A percentile compares a stretch with the other conserved stretches of the same genome.
These are phyloP conservation scores for Uronychia binucleata DNA, from an alignment of 73 alveolate species.

Conservation along the genomic window DNA sequence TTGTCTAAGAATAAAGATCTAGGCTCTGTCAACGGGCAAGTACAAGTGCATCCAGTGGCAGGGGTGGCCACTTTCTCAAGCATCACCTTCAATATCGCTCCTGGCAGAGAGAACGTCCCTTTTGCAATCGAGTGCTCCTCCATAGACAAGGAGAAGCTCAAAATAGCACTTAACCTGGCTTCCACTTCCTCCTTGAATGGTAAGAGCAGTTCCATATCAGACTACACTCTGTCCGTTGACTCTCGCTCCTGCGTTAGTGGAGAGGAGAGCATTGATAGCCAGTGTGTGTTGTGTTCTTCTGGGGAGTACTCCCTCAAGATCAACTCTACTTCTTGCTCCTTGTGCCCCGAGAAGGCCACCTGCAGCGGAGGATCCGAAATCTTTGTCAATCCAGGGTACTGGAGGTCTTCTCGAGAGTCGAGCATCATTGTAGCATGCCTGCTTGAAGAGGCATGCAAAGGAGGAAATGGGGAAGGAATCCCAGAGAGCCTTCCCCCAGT, in stretches of 20 bases:
- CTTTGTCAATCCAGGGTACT: constrained; percentile 21
- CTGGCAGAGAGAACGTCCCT: neutral
- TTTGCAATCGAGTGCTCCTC: neutral
- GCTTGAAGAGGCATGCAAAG: constrained; percentile 31
- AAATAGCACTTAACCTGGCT: neutral
- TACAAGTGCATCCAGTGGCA: neutral
- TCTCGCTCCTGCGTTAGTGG: neutral
- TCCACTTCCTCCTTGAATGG: neutral
- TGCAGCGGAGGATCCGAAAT: constrained; percentile 41
- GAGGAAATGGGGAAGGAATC: constrained; percentile 11
- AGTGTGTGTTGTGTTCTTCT: neutral
- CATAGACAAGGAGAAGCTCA: neutral
- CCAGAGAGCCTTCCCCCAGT: neutral
- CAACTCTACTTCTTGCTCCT: constrained; percentile 1
- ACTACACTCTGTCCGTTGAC: neutral
- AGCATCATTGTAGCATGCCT: constrained; percentile 17
- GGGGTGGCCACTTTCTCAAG: neutral
- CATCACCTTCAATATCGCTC: neutral
- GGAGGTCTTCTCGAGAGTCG: constrained; percentile 27
- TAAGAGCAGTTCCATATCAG: neutral
- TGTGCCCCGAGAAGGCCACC: constrained; percentile 20
- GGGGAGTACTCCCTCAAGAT: neutral
- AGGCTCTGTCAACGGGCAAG: neutral
- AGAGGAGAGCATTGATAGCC: neutral
- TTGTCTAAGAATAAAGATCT: neutral